Evolutionary conservation across 73 alveolate genomes (phyloP), one percentile per base, ranked within the genome.

Genomic region (Tetrahymena borealis): DNA sequence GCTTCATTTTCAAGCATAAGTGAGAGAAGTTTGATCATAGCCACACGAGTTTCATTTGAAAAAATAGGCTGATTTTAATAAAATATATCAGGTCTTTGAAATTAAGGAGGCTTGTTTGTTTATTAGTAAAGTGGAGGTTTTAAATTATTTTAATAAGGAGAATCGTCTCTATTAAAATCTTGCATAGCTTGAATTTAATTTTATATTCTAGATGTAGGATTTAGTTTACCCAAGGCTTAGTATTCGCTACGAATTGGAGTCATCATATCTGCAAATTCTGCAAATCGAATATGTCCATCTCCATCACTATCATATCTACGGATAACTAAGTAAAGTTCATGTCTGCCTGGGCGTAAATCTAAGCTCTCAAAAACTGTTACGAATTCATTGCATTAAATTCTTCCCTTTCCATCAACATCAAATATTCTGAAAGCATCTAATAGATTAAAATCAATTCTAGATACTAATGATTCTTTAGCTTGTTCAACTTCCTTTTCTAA

Each of bases 401-500:
- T 2, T 1, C 96, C 96, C 32, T 79, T 43, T 33, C 92, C 94
- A 35, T 91, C 91, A 35, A 37, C 85, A 41, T 94, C 96, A 33
- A 94, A 94, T 20, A 94, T n/a, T 92, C 95, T 91, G 40, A 32
- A 94, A 0, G 91, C 95, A 90, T 94, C 96, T 16, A 91, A 33
- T 11, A 94, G 92, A 40, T 90, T 91, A 78, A 94, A 94, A 39
- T 94, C 96, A 38, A 42, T 35, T 38, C 92, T 91, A 13, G 90
- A 93, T 0, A 92, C 96, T 10, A 94, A 79, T 11, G 91, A 85
- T 39, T 94, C 92, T 28, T 78, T 94, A 5, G 96, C 96, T 38
- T 90, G 16, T n/a, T 94, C 95, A 12, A 94, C 91, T n/a, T 94
- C 96, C 77, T 91, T 94, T 20, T 91, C 95, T 12, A 94, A 40